A percentile compares a stretch with the other conserved stretches of the same genome.
Conservation (phyloP, 331 rosid genomes). For the Quercus tomentella region DNA sequence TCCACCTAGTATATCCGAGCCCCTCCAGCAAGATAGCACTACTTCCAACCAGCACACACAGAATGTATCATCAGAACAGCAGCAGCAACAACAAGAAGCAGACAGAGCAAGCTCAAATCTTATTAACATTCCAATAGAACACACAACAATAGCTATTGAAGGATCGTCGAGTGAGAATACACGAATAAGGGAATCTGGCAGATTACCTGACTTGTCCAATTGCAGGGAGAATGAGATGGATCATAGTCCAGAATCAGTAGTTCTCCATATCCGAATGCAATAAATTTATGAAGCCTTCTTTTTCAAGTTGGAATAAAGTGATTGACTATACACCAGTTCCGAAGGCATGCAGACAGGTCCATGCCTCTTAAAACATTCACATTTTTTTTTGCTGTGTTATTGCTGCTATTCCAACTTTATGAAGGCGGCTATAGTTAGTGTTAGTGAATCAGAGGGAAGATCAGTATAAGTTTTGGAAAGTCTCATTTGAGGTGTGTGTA, state of each 20-base stretch:
- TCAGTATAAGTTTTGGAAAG: not conserved
- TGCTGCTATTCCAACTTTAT: not conserved
- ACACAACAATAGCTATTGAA: not conserved
- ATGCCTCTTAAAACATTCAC: not conserved
- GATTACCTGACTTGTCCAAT: not conserved
- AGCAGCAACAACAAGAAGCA: not conserved
- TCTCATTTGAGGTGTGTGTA: not conserved
- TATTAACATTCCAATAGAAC: not conserved
- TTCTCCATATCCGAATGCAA: slow-evolving; percentile 15
- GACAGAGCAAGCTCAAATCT: not conserved
- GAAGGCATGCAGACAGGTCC: not conserved
- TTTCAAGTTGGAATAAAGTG: not conserved
- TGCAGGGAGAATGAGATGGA: not conserved
- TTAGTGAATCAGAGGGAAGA: not conserved
- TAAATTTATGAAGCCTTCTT: not conserved
- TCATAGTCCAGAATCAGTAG: slow-evolving; percentile 13
- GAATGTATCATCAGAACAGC: slow-evolving; percentile 3
- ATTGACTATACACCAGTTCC: not conserved
- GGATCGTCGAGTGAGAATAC: not conserved
- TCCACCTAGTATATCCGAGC: slow-evolving; percentile 23
- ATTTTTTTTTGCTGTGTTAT: not conserved
- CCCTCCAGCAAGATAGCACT: slow-evolving; percentile 13
- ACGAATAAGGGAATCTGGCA: not conserved
- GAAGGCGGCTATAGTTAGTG: not conserved
- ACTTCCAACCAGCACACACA: slow-evolving; percentile 4